A percentile compares a stretch with the other conserved stretches of the same genome.
These are phyloP conservation scores for Xylariaceae sp. DNA, from an alignment of 2,329 filamentous ascomycete genomes.

Conservation along the genomic window DNA sequence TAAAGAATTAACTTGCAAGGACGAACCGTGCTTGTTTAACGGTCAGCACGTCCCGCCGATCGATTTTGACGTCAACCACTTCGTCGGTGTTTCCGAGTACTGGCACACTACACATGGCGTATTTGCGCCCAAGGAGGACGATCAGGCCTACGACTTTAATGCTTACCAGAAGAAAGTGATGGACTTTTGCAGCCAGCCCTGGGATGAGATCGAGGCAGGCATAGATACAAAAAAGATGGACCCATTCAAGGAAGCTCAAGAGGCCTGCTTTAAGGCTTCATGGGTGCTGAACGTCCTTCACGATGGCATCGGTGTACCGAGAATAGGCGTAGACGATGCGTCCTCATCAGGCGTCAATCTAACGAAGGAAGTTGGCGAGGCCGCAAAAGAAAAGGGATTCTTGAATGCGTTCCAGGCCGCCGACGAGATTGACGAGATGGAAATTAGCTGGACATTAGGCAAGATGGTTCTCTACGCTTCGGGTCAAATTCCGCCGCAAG, in stretches of 20 bases:
- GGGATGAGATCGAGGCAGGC: conserved; percentile 67
- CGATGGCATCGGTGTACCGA: conserved; percentile 89
- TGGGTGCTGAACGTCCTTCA: conserved; percentile 97
- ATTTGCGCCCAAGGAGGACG: conserved; percentile 72
- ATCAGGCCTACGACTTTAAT: conserved; percentile 74
- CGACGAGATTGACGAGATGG: conserved; percentile 82
- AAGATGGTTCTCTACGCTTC: conserved; percentile 95
- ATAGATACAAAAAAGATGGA: conserved; percentile 65
- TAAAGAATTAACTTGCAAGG: conserved; percentile 78
- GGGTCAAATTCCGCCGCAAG: conserved; percentile 69
- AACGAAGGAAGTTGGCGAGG: conserved; percentile 63
- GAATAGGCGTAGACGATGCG: conserved; percentile 68
- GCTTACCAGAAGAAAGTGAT: conserved; percentile 82
- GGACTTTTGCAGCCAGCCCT: conserved; percentile 79
- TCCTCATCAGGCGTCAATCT: conserved; percentile 53
- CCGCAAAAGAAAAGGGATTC: conserved; percentile 68
- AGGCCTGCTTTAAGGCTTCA: conserved; percentile 95
- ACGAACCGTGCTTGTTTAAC: conserved; percentile 82
- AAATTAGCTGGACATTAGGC: conserved; percentile 95
- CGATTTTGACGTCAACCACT: conserved; percentile 96
- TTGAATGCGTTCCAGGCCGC: conserved; percentile 86
- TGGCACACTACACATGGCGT: conserved; percentile 98
- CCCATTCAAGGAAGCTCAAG: conserved; percentile 71
- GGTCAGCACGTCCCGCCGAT: conserved; percentile 91
- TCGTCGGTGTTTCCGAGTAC: conserved; percentile 95